Conservation (phyloP, 305 asterid species). For the Fraxinus dipetala region DNA sequence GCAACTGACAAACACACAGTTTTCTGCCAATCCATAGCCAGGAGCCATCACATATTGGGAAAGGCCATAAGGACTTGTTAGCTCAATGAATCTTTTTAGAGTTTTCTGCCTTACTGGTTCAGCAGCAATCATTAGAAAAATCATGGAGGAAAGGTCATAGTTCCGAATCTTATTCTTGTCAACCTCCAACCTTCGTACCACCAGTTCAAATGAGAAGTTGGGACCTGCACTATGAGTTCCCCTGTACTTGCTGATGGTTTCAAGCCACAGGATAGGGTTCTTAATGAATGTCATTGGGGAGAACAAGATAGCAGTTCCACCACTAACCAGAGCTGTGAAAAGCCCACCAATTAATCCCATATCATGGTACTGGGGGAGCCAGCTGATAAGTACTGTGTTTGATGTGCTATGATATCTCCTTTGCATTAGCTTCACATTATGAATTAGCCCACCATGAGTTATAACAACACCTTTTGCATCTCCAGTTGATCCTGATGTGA, state of each 20-base stretch:
- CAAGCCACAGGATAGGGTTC: constrained; percentile 77
- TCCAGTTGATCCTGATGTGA: constrained; percentile 85
- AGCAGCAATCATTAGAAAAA: constrained; percentile 76
- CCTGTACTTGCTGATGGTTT: constrained; percentile 49
- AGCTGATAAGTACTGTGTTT: constrained; percentile 68
- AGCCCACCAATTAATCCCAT: constrained; percentile 92
- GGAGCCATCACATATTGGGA: constrained; percentile 75
- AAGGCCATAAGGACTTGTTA: constrained; percentile 57
- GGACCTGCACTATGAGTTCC: constrained; percentile 89
- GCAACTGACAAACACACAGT: constrained; percentile 72
- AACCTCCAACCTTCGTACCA: constrained; percentile 58
- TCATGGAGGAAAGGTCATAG: constrained; percentile 65
- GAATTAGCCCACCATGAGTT: constrained; percentile 72
- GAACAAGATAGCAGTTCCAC: constrained; percentile 63
- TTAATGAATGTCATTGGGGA: constrained; percentile 81
- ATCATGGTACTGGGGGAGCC: constrained; percentile 90
- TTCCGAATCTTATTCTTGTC: constrained; percentile 36
- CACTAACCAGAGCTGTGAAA: constrained; percentile 69
- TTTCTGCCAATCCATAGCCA: constrained; percentile 86
- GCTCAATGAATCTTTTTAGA: constrained; percentile 55
- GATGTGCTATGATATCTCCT: constrained; percentile 70
- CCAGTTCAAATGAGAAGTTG: constrained; percentile 70
- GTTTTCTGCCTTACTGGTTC: constrained; percentile 80
- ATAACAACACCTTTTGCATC: constrained; percentile 86
- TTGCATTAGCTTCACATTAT: constrained; percentile 72